Percentiles rank a stretch among this genome's conserved stretches.
phyloP scores from a whole-genome alignment of 257 asterid genomes.

The Petunia secreta region DNA sequence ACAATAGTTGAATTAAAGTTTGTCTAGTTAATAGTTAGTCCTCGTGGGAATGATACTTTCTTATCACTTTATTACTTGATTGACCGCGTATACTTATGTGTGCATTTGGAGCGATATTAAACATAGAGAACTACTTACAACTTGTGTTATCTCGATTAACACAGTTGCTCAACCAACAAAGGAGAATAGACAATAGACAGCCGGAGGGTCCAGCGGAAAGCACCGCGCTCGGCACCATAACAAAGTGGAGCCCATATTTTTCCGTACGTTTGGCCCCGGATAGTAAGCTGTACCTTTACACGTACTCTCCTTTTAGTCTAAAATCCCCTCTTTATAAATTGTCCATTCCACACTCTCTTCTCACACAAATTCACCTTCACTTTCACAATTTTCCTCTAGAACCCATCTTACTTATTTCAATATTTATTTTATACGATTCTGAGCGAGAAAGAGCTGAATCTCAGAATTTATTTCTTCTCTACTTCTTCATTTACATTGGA shows the following conservation, averaged over 20 bases:
- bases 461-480: background rate
- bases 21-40: too few relatives aligned
- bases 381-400: background rate
- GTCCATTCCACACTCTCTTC: conserved; percentile 16
- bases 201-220: background rate
- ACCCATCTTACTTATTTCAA: background rate
- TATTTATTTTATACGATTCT: background rate
- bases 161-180: background rate
- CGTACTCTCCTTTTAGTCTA: conserved; percentile 31
- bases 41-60: too few relatives aligned
- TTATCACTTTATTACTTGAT: too few relatives aligned
- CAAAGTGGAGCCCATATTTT: conserved; percentile 7
- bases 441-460: background rate
- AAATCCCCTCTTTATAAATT: conserved; percentile 45
- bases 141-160: background rate
- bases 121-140: background rate
- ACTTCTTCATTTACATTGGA: background rate
- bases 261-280: conserved; percentile 53
- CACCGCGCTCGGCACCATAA: background rate
- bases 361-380: conserved; percentile 13
- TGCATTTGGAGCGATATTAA: too few relatives aligned
- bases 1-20: too few relatives aligned
- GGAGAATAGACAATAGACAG: background rate
- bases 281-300: conserved; percentile 48
- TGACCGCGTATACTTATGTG: too few relatives aligned